phyloP scores from a whole-genome alignment of 2,329 filamentous ascomycete genomes.

The Aspergillus sp. region DNA sequence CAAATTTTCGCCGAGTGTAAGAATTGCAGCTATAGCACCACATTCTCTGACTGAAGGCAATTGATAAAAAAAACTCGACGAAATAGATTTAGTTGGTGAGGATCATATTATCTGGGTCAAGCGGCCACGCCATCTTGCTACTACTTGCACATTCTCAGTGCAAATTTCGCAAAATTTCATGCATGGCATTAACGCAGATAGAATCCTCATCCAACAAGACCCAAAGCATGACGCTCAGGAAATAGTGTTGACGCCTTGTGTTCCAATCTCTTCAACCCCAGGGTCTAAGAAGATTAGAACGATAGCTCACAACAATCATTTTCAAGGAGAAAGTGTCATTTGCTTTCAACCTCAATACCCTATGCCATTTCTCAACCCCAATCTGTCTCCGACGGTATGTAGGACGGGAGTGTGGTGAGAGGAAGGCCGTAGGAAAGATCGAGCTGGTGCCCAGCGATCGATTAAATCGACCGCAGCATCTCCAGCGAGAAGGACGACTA shows the following conservation, averaged over 20 bases:
- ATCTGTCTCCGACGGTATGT: constrained; percentile 17
- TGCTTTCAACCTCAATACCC: constrained; percentile 77
- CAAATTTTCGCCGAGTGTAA: constrained; percentile 71
- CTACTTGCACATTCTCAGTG: constrained; percentile 23
- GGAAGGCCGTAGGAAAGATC: constrained; percentile 58
- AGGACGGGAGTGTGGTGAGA: constrained; percentile 20
- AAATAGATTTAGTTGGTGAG: constrained; percentile 77
- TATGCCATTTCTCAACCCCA: constrained; percentile 54
- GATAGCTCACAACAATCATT: constrained; percentile 60
- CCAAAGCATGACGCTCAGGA: constrained; percentile 54
- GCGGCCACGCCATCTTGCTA: constrained; percentile 9
- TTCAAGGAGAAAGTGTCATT: constrained; percentile 64
- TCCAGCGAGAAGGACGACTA: constrained; percentile 85
- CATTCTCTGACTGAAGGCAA: constrained; percentile 75
- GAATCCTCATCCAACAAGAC: constrained; percentile 73
- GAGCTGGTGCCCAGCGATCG: constrained; percentile 62
- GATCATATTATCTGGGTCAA: constrained; percentile 19
- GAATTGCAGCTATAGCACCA: constrained; percentile 88
- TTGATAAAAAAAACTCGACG: constrained; percentile 67
- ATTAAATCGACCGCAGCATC: constrained; percentile 36
- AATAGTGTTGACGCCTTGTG: constrained; percentile 45
- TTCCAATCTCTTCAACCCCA: constrained; percentile 9
- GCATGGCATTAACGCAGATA: constrained; percentile 26
- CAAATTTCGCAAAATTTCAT: constrained; percentile 15
- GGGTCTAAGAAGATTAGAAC: constrained; percentile 11